phyloP scores from a whole-genome alignment of 2,329 filamentous ascomycete genomes.

The Dactylellina cionopaga region DNA sequence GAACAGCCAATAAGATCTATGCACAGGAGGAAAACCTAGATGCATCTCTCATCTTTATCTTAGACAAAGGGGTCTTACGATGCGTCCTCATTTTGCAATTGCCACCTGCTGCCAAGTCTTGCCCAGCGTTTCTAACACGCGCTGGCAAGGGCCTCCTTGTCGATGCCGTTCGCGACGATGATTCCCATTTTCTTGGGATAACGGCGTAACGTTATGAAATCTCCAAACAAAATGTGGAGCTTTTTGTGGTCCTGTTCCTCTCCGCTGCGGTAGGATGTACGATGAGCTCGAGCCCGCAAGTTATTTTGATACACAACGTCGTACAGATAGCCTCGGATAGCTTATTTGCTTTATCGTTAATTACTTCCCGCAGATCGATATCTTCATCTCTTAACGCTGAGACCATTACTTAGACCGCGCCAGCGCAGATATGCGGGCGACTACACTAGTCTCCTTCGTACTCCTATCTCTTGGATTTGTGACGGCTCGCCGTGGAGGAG shows the following conservation, averaged over 20 bases:
- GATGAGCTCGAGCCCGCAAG: no score
- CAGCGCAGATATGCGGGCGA: conserved; percentile 13
- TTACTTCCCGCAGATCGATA: not conserved
- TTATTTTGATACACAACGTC: no score
- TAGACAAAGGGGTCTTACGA: no score
- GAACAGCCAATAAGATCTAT: no score
- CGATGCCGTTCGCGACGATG: not conserved
- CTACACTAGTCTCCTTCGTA: not conserved
- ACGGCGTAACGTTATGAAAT: conserved; percentile 20
- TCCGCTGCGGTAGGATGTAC: no score
- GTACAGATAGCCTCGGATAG: no score
- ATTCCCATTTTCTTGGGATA: conserved; percentile 1
- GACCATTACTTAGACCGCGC: no score
- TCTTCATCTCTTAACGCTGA: no score
- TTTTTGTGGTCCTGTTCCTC: not conserved
- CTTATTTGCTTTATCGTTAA: no score
- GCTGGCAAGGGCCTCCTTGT: conserved; percentile 16
- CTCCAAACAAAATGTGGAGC: not conserved
- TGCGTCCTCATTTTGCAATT: not conserved
- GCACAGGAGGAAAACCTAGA: no score
- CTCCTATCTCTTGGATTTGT: not conserved
- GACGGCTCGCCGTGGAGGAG: not conserved
- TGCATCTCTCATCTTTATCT: no score
- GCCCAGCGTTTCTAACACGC: not conserved
- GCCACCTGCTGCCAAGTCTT: not conserved